A percentile compares a stretch with the other conserved stretches of the same genome.
Evolutionary conservation across 2,329 filamentous ascomycete species (phyloP).

Genomic region (Chrysoporthe puriensis): DNA sequence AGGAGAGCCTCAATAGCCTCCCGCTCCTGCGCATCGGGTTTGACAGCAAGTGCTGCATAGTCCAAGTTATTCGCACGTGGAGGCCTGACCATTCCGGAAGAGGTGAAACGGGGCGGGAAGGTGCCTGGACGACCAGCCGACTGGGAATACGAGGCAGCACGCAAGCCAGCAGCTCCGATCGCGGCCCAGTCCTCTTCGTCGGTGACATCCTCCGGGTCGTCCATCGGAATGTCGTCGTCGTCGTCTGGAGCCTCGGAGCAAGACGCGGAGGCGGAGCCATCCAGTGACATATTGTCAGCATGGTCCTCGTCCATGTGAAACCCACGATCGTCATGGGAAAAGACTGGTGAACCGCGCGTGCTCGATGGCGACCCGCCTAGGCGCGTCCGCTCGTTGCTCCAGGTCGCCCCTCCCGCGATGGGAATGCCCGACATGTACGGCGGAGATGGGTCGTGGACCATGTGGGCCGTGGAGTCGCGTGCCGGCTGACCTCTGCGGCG

Average conservation of each 20-base stretch:
- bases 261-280: constrained; percentile 70
- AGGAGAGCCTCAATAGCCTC: constrained; percentile 82
- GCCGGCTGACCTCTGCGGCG: constrained; percentile 68
- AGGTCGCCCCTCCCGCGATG: constrained; percentile 52
- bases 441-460: constrained; percentile 46
- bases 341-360: constrained; percentile 72
- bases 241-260: constrained; percentile 70
- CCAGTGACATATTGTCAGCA: constrained; percentile 92
- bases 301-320: constrained; percentile 71
- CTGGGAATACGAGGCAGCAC: constrained; percentile 62
- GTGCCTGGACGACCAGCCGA: constrained; percentile 56
- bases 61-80: constrained; percentile 56
- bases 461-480: constrained; percentile 44
- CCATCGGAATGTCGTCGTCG: constrained; percentile 66
- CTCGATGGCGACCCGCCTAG: constrained; percentile 60
- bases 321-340: constrained; percentile 72
- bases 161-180: constrained; percentile 82
- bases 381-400: constrained; percentile 52
- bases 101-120: constrained; percentile 51
- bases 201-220: constrained; percentile 83
- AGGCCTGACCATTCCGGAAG: constrained; percentile 56
- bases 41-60: constrained; percentile 53
- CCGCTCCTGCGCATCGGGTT: constrained; percentile 73
- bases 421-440: constrained; percentile 58
- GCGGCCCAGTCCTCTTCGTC: constrained; percentile 97